These are phyloP conservation scores for Eucalyptus grandis DNA, from an alignment of 345 rosid species.

Conservation along the genomic window DNA sequence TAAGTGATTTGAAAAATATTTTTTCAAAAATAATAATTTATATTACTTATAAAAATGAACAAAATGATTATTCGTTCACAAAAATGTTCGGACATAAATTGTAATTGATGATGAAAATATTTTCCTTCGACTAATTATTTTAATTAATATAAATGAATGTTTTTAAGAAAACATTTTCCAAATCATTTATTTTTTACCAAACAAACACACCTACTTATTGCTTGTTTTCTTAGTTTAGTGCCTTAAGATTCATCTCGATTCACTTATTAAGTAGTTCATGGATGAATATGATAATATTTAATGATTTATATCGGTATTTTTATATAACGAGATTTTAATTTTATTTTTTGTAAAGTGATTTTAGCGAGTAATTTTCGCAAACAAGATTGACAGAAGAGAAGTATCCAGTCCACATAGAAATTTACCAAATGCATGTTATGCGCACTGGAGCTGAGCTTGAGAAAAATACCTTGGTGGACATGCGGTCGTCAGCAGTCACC, in stretches of 20 bases:
- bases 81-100: no score
- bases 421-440: not conserved
- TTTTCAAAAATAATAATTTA: accelerated
- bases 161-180: no score
- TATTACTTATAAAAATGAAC: accelerated
- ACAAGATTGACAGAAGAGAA: not conserved
- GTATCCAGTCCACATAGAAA: not conserved
- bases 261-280: not conserved
- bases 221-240: not conserved
- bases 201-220: no score
- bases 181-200: no score
- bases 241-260: not conserved
- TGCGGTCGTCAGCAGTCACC: not conserved
- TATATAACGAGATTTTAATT: not conserved
- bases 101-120: no score
- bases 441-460: not conserved
- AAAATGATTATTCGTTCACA: accelerated
- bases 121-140: accelerated
- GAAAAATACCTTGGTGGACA: not conserved
- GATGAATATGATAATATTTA: not conserved
- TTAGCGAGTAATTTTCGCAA: not conserved
- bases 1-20: no score
- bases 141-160: no score
- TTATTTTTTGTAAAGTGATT: not conserved
- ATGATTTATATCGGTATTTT: not conserved